phyloP scores from a whole-genome alignment of 176 grass and related monocot species.

The Bothriochloa decipiens region DNA sequence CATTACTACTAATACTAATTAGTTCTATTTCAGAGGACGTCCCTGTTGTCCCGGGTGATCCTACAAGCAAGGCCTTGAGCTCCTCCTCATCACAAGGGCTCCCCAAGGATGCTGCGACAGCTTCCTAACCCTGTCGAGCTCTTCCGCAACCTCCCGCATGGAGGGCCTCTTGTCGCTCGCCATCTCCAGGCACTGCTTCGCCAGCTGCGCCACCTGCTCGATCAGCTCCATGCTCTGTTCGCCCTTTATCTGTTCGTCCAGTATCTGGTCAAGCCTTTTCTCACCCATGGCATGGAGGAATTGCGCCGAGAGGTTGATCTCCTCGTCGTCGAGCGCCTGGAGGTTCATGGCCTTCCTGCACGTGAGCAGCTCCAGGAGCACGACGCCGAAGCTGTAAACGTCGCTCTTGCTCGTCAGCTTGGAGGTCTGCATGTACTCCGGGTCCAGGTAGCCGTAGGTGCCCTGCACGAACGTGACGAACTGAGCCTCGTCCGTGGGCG shows the following conservation, averaged over 20 bases:
- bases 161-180: conserved; percentile 55
- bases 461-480: conserved; percentile 71
- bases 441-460: conserved; percentile 68
- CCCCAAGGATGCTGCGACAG: conserved; percentile 44
- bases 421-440: conserved; percentile 57
- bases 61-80: conserved; percentile 23
- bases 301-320: conserved; percentile 46
- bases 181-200: conserved; percentile 61
- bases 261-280: conserved; percentile 50
- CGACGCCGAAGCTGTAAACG: conserved; percentile 91
- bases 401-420: conserved; percentile 63
- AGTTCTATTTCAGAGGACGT: conserved; percentile 15
- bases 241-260: conserved; percentile 48
- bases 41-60: conserved; percentile 10
- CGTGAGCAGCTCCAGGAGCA: conserved; percentile 80
- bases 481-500: conserved; percentile 51
- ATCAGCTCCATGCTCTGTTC: conserved; percentile 49
- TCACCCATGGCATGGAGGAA: conserved; percentile 45
- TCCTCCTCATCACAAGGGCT: conserved; percentile 46
- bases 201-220: conserved; percentile 55
- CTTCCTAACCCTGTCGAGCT: conserved; percentile 48
- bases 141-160: conserved; percentile 62
- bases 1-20: not conserved
- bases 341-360: conserved; percentile 49
- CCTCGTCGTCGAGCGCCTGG: conserved; percentile 29